These are phyloP conservation scores for Sporothrix phasma DNA, from an alignment of 2,329 filamentous ascomycete species.

Conservation along the genomic window DNA sequence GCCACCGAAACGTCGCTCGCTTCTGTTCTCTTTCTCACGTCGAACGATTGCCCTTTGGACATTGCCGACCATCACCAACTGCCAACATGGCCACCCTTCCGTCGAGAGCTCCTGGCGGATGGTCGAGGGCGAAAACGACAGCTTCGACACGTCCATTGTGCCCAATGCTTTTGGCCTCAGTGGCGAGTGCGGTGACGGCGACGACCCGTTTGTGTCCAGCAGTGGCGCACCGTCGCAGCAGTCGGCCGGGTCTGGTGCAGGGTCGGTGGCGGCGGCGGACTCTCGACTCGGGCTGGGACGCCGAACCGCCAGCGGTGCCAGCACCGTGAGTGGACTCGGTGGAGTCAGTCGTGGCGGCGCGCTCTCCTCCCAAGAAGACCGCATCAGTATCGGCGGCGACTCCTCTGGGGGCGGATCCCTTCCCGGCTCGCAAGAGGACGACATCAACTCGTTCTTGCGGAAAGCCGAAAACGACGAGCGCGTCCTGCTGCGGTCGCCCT, in stretches of 20 bases:
- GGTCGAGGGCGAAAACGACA: constrained; percentile 51
- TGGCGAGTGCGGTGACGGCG: constrained; percentile 19
- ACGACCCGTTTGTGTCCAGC: constrained; percentile 7
- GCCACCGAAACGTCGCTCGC: background rate
- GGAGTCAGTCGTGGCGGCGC: background rate
- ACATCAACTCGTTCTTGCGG: constrained; percentile 43
- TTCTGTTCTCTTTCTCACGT: background rate
- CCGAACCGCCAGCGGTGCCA: background rate
- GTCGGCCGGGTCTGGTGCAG: background rate
- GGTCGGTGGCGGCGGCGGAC: background rate
- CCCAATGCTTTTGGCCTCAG: constrained; percentile 34
- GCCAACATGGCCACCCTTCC: constrained; percentile 22
- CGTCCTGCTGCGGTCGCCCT: constrained; percentile 44
- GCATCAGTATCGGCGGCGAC: constrained; percentile 21
- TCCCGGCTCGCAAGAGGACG: constrained; percentile 42
- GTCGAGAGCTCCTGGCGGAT: constrained; percentile 51
- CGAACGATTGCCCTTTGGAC: too few relatives aligned
- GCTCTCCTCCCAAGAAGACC: background rate
- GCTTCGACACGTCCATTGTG: constrained; percentile 47
- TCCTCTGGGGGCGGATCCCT: constrained; percentile 32
- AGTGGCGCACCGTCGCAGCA: constrained; percentile 33
- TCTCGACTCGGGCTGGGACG: background rate
- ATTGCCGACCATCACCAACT: background rate
- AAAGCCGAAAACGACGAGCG: constrained; percentile 47
- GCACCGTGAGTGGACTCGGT: background rate